Evolutionary conservation across 768 basidiomycete species (phyloP).

Genomic region (Russula sp.): DNA sequence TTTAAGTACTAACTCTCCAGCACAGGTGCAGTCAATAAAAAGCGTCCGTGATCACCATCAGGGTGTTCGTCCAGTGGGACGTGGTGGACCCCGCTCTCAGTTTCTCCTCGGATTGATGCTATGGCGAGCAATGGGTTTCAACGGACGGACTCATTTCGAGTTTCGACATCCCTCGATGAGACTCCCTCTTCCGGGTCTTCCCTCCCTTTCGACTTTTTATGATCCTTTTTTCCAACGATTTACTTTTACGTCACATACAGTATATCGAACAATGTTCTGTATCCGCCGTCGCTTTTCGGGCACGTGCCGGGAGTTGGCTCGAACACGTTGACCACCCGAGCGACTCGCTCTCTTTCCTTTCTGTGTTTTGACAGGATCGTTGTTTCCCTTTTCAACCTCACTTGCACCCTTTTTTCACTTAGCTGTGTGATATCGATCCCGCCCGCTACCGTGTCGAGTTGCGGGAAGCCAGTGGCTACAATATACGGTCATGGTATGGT

Average conservation of each 20-base stretch:
- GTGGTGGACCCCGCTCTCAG: neutral
- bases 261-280: too few relatives aligned
- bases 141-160: neutral
- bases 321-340: too few relatives aligned
- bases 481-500: too few relatives aligned
- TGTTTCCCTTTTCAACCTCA: too few relatives aligned
- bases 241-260: neutral
- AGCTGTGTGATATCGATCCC: too few relatives aligned
- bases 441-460: too few relatives aligned
- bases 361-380: too few relatives aligned
- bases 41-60: neutral
- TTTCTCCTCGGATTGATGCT: neutral
- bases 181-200: neutral
- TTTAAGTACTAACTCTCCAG: neutral
- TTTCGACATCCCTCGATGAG: neutral
- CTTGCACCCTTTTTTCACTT: too few relatives aligned
- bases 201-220: neutral
- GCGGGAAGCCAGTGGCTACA: too few relatives aligned
- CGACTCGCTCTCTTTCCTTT: too few relatives aligned
- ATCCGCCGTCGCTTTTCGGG: too few relatives aligned
- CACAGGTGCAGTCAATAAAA: neutral
- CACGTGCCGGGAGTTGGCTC: too few relatives aligned
- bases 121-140: neutral
- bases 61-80: neutral
- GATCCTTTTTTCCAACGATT: neutral